Evolutionary conservation across 164 flowering plant genomes (phyloP), one percentile per base, ranked within the genome.

Genomic region (Dillenia turbinata): DNA sequence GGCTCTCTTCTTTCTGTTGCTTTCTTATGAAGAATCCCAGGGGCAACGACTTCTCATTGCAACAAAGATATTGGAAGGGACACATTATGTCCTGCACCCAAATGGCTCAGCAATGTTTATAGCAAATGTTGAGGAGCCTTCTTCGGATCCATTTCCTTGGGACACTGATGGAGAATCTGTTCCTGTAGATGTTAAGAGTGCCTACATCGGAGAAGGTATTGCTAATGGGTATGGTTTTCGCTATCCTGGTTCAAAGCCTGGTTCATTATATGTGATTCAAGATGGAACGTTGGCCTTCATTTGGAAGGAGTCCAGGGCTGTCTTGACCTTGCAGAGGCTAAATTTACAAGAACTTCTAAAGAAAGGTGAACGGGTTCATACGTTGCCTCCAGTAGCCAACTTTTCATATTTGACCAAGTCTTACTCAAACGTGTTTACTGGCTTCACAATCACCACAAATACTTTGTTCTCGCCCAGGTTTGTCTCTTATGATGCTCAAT

Each of bases 81-180:
- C 96, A 15, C 92, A 90, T 60, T 93, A 93, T 78, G 96, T 93
- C 49, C 77, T 88, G 69, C 94, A 93, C 73, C 98, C 97, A 57
- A 93, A 93, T 81, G 97, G 98, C 15, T 93, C 98, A 0, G 94
- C 98, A 24, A 88, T 93, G 98, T 93, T 93, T 70, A 69, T 84
- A 49, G 98, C 78, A 40, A 82, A 93, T 60, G 70, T 82, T 9
- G 77, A 78, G 64, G 82, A 87, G 64, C 85, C 95, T 56, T 89
- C 92, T 4, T 16, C 11, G 0, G 98, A 89, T 49, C 77, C 75
- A 11, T 92, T 92, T 66, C 98, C 96, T 11, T 89, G 87, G 87
- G 73, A 71, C 24, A 66, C 57, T 54, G 87, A 85, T 78, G 90
- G 75, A 66, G 81, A 81, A 58, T 73, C 79, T 8, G 45, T 43